These are phyloP conservation scores for Urtica urens DNA, from an alignment of 306 rosid species.

Conservation along the genomic window DNA sequence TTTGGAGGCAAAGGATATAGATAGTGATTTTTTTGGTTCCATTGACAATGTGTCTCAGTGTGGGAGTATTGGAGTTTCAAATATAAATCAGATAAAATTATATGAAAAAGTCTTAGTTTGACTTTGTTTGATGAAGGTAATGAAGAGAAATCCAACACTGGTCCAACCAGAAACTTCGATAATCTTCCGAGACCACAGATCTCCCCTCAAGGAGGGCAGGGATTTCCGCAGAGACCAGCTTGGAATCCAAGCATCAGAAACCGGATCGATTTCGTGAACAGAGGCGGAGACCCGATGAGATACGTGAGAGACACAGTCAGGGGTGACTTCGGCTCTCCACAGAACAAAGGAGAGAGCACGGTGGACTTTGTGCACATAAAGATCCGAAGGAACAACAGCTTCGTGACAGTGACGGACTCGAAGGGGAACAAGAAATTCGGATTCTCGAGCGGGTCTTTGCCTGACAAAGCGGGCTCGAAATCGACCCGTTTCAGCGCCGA, in stretches of 20 bases:
- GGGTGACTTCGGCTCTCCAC: slow-evolving; percentile 21
- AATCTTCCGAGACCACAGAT: too few relatives aligned
- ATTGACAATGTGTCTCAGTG: too few relatives aligned
- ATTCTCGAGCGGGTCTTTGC: slow-evolving; percentile 55
- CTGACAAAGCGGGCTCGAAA: slow-evolving; percentile 53
- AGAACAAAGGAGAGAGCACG: slow-evolving; percentile 31
- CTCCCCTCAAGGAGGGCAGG: too few relatives aligned
- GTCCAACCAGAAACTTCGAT: too few relatives aligned
- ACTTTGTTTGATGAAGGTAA: too few relatives aligned
- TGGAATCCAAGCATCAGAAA: too few relatives aligned
- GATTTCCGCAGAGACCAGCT: too few relatives aligned
- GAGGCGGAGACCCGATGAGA: slow-evolving; percentile 31
- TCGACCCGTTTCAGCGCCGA: slow-evolving; percentile 57
- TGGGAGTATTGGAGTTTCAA: too few relatives aligned
- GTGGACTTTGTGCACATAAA: slow-evolving; percentile 78
- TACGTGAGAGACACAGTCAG: slow-evolving; percentile 50
- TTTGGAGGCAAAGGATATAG: too few relatives aligned
- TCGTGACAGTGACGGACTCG: slow-evolving; percentile 57
- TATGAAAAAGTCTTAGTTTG: too few relatives aligned
- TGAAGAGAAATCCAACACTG: too few relatives aligned
- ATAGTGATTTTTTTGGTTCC: slow-evolving; percentile 1
- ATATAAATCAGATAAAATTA: too few relatives aligned
- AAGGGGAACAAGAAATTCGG: slow-evolving; percentile 59
- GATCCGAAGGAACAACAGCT: slow-evolving; percentile 57
- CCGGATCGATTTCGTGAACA: slow-evolving; percentile 22